A percentile compares a stretch with the other conserved stretches of the same genome.
Evolutionary conservation across 805 yeast genomes (phyloP).

Genomic region (Torulaspora gathmanii): DNA sequence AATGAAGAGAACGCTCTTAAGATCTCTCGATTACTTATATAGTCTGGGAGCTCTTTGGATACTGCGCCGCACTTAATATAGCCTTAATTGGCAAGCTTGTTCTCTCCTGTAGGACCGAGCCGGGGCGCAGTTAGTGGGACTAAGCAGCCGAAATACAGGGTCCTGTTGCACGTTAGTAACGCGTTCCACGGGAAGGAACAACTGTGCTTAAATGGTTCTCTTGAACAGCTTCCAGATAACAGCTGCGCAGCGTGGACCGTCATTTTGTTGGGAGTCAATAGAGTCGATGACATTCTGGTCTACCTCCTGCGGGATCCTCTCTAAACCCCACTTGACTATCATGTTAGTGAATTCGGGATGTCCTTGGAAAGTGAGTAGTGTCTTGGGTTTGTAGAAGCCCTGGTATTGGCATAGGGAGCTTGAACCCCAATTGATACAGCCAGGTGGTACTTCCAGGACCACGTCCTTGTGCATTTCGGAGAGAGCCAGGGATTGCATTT

Average conservation of each 20-base stretch:
- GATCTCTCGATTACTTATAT: not conserved
- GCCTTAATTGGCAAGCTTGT: too few relatives aligned
- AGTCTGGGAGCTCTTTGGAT: not conserved
- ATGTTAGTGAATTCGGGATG: conserved; percentile 73
- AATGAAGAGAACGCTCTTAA: too few relatives aligned
- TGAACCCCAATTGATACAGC: conserved; percentile 46
- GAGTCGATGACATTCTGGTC: not conserved
- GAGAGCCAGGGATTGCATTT: conserved; percentile 34
- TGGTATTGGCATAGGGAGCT: conserved; percentile 57
- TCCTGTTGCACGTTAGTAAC: not conserved
- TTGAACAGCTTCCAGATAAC: conserved; percentile 17
- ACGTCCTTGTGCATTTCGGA: conserved; percentile 59
- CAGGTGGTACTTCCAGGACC: conserved; percentile 42
- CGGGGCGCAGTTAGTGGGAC: conserved; percentile 1
- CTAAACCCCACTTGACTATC: conserved; percentile 19
- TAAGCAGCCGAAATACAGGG: not conserved
- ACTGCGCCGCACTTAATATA: too few relatives aligned
- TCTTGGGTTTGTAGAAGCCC: conserved; percentile 53
- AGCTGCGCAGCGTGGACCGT: conserved; percentile 33
- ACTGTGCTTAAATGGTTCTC: not conserved
- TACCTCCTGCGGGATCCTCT: conserved; percentile 4
- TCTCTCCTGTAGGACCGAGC: not conserved
- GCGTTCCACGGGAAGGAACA: not conserved
- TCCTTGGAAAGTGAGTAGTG: conserved; percentile 72
- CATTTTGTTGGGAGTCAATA: conserved; percentile 34